Percentiles rank a stretch among this genome's conserved stretches.
Conservation (phyloP, 2,329 filamentous ascomycete genomes). For the Orbilia quercus region DNA sequence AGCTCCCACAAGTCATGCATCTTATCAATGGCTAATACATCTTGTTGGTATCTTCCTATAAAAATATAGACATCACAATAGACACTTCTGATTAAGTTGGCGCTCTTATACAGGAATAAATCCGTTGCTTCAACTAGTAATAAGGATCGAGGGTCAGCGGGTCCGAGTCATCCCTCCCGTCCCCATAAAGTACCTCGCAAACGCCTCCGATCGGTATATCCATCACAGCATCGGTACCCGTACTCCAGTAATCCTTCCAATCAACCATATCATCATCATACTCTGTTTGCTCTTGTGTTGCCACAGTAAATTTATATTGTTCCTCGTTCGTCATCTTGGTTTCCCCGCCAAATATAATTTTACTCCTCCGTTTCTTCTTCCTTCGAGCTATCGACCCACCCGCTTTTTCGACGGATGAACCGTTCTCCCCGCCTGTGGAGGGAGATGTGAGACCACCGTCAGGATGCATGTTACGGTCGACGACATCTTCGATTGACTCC, state of each 20-base stretch:
- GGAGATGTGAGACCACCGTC: conserved; percentile 49
- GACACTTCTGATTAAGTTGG: background rate
- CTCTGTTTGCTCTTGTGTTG: conserved; percentile 38
- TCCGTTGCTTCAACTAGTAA: conserved; percentile 16
- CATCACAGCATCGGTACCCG: conserved; percentile 96
- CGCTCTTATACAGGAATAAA: background rate
- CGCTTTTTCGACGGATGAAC: conserved; percentile 45
- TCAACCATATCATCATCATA: conserved; percentile 65
- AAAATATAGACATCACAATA: background rate
- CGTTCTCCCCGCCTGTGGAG: conserved; percentile 46
- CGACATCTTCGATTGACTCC: conserved; percentile 45
- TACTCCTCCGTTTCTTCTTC: conserved; percentile 62
- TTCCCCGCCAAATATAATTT: conserved; percentile 59
- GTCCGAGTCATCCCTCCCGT: conserved; percentile 64
- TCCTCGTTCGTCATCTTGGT: conserved; percentile 42
- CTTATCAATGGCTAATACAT: background rate
- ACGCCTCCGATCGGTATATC: conserved; percentile 95
- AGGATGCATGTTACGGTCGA: conserved; percentile 24
- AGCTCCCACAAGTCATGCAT: background rate
- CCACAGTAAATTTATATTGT: conserved; percentile 24
- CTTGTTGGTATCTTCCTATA: background rate
- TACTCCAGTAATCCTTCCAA: conserved; percentile 87
- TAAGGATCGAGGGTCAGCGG: conserved; percentile 44
- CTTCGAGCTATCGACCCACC: conserved; percentile 24
- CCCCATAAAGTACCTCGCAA: conserved; percentile 91